Evolutionary conservation across 2,329 filamentous ascomycete species (phyloP), one percentile per base, ranked within the genome.

Genomic region (Ophiostoma himal-ulmi): DNA sequence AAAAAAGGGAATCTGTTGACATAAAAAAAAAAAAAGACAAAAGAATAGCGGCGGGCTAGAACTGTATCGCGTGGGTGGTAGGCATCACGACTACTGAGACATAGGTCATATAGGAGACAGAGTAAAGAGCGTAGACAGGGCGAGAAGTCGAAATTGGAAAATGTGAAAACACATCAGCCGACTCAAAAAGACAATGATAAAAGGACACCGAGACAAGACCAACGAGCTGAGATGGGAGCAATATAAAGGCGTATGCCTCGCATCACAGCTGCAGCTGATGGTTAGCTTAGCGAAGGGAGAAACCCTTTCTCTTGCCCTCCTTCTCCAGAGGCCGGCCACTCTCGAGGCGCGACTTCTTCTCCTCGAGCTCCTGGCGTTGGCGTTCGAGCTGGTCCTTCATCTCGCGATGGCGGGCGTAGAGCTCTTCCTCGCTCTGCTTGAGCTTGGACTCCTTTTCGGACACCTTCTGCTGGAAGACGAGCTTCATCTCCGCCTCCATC

Each of bases 401-500:
- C 85, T 99, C 95, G 80, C 94, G 90, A 85, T 99, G 95, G 77
- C 95, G 91, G 75, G 95, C 94, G 79, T 98, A 98, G 71, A 99
- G 85, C 86, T 99, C 95, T 81, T 99, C 95, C 82, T 99, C 95
- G 86, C 93, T 97, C 84, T 98, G 95, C 85, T 96, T 96, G 80
- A 99, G 86, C 84, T 99, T 99, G 88, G 93, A 97, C 84, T 99
- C 95, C 86, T 99, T 99, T 83, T 99, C 95, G 75, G 93, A 89
- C 41, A 99, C 95, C 91, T 99, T 99, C 81, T 99, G 95, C 82
- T 98, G 95, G 93, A 99, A 99, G 76, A 99, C 95, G 92, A 97
- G 97, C 92, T 99, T 99, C 95, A 99, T 99, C 83, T 99, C 95
- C 78, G 93, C 89, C 83, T 99, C 95, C 95, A 99, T 99, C 92